phyloP scores from a whole-genome alignment of 306 rosid species.

The Dalbergia oliveri region DNA sequence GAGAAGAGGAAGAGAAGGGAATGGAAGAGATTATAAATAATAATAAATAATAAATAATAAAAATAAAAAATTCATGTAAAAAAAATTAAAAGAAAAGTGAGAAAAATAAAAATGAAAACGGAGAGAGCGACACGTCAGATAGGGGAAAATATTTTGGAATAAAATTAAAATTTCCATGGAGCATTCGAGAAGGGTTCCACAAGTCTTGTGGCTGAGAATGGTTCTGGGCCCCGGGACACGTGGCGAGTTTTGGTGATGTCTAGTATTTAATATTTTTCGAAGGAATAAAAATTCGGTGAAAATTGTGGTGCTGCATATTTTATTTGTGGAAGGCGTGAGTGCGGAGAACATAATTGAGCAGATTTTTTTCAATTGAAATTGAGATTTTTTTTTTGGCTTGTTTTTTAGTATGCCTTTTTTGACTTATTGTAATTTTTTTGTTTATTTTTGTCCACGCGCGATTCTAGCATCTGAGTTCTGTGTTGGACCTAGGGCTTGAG shows the following conservation, averaged over 20 bases:
- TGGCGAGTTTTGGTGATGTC: constrained; percentile 50
- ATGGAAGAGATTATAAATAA: constrained; percentile 47
- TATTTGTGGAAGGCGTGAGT: constrained; percentile 52
- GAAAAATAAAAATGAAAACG: constrained; percentile 26
- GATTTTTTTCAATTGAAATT: constrained; percentile 40
- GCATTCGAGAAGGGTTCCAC: constrained; percentile 58
- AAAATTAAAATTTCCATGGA: constrained; percentile 38
- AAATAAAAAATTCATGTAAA: background rate
- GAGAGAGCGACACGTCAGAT: constrained; percentile 61
- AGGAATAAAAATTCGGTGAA: constrained; percentile 13
- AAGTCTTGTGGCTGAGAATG: constrained; percentile 79
- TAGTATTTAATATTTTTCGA: background rate
- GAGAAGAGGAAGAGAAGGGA: constrained; percentile 24
- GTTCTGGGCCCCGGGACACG: constrained; percentile 53
- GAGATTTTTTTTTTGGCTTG: constrained; percentile 44
- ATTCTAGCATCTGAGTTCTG: background rate
- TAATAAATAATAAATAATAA: constrained; percentile 6
- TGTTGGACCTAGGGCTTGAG: no score
- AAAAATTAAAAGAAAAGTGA: background rate
- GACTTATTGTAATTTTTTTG: constrained; percentile 33
- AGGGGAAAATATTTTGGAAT: constrained; percentile 20
- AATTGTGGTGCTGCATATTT: constrained; percentile 42
- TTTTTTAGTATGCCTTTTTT: constrained; percentile 49
- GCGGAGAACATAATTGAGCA: constrained; percentile 48
- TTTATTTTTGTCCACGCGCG: constrained; percentile 13